A percentile compares a stretch with the other conserved stretches of the same genome.
Evolutionary conservation across 2,329 filamentous ascomycete species (phyloP).

Genomic region (Ophiocordyceps camponoti-leonardi): DNA sequence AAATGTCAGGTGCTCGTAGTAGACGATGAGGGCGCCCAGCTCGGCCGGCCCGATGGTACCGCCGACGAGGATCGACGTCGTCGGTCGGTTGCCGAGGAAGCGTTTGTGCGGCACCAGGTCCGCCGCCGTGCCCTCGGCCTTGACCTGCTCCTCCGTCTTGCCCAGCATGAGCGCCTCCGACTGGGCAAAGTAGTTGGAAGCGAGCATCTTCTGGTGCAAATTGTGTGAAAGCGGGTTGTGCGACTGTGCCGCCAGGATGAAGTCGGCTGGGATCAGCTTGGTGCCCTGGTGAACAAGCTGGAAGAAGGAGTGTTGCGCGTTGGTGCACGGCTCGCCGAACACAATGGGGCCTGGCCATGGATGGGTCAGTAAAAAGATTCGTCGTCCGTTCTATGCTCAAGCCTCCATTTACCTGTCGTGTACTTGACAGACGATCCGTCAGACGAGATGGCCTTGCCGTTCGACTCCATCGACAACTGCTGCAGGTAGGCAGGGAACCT

Average conservation of each 20-base stretch:
- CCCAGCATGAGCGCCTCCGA: conserved; percentile 82
- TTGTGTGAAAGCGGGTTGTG: conserved; percentile 91
- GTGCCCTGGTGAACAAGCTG: conserved; percentile 98
- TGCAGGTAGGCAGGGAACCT: conserved; percentile 98
- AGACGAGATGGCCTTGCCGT: conserved; percentile 91
- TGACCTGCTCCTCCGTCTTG: conserved; percentile 67
- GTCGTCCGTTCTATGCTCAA: background rate
- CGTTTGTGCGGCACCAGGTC: conserved; percentile 93
- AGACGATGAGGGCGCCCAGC: conserved; percentile 87
- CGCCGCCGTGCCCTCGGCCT: conserved; percentile 55
- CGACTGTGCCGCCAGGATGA: conserved; percentile 88
- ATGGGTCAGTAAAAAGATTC: background rate
- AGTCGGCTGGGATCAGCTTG: conserved; percentile 95
- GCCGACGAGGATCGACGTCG: conserved; percentile 78
- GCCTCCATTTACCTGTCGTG: conserved; percentile 50
- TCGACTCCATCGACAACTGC: conserved; percentile 98
- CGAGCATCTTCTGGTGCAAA: conserved; percentile 92
- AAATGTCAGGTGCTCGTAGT: conserved; percentile 98
- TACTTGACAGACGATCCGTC: conserved; percentile 87
- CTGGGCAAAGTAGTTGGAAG: conserved; percentile 82
- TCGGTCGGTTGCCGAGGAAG: conserved; percentile 93
- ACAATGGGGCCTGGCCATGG: conserved; percentile 54
- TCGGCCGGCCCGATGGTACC: conserved; percentile 88
- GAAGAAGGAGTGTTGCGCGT: conserved; percentile 99
- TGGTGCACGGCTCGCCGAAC: conserved; percentile 96